A percentile compares a stretch with the other conserved stretches of the same genome.
phyloP scores from a whole-genome alignment of 495 filamentous ascomycete genomes.

The Friedmanniomyces endolithicus region DNA sequence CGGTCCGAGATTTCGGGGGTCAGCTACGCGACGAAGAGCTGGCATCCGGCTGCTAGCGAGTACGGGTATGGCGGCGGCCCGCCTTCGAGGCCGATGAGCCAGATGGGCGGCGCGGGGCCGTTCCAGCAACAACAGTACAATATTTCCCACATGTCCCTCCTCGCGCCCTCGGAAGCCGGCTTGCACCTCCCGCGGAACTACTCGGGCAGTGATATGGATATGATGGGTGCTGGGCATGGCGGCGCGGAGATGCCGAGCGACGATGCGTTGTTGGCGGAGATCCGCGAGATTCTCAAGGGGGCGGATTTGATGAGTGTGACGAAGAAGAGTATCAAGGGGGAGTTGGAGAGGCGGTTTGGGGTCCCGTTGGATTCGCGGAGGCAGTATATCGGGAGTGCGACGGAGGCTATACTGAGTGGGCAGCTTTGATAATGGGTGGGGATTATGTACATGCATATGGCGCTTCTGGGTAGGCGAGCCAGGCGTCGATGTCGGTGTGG shows the following conservation, averaged over 20 bases:
- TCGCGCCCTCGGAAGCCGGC: conserved; percentile 57
- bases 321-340: conserved; percentile 94
- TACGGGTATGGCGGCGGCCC: conserved; percentile 37
- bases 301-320: conserved; percentile 95
- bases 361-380: conserved; percentile 67
- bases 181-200: conserved; percentile 2
- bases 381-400: conserved; percentile 72
- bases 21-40: conserved; percentile 80
- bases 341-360: conserved; percentile 81
- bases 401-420: conserved; percentile 60
- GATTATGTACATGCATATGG: too few relatives aligned
- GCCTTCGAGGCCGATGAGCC: conserved; percentile 60
- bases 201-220: conserved; percentile 43
- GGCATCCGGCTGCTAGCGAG: conserved; percentile 49
- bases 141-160: conserved; percentile 61
- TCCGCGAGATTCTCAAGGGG: conserved; percentile 77
- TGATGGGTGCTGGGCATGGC: conserved; percentile 41
- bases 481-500: too few relatives aligned
- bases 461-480: too few relatives aligned
- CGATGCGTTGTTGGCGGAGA: conserved; percentile 83
- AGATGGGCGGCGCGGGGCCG: conserved; percentile 54
- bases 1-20: conserved; percentile 82
- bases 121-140: conserved; percentile 32
- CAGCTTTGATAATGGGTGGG: conserved; percentile 41
- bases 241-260: conserved; percentile 57